These are phyloP conservation scores for Acmispon strigosus DNA, from an alignment of 306 rosid genomes.

Conservation along the genomic window DNA sequence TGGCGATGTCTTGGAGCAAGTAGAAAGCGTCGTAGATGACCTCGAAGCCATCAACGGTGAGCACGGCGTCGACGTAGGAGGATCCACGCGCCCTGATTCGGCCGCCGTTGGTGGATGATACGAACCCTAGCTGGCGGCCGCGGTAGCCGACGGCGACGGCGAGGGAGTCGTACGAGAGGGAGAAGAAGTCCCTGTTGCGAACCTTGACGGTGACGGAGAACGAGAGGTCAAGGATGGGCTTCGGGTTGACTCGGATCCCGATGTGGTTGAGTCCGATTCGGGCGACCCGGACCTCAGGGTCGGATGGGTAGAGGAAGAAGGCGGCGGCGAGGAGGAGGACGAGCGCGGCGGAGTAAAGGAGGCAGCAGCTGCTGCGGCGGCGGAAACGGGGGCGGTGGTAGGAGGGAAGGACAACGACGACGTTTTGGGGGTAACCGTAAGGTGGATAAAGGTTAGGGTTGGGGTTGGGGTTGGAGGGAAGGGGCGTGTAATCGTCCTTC, in stretches of 20 bases:
- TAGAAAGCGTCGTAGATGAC: constrained; percentile 64
- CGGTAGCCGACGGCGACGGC: constrained; percentile 65
- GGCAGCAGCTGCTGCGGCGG: constrained; percentile 1
- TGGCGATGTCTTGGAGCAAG: constrained; percentile 67
- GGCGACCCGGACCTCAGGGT: constrained; percentile 47
- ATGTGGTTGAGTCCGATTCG: constrained; percentile 53
- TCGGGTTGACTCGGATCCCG: constrained; percentile 36
- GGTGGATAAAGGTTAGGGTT: neutral
- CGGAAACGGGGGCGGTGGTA: constrained; percentile 25
- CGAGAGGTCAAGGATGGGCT: constrained; percentile 54
- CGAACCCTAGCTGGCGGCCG: constrained; percentile 53
- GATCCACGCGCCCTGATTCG: constrained; percentile 51
- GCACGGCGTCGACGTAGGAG: constrained; percentile 61
- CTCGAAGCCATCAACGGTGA: constrained; percentile 56
- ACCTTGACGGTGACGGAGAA: constrained; percentile 53
- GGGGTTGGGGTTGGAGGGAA: constrained; percentile 22
- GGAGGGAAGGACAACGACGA: constrained; percentile 55
- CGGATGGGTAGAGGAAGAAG: constrained; percentile 62
- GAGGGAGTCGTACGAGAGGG: constrained; percentile 52
- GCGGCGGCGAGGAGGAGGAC: constrained; percentile 33
- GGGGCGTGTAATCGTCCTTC: constrained; percentile 46
- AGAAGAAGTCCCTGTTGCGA: constrained; percentile 60
- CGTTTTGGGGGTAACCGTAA: constrained; percentile 27
- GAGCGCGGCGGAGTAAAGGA: neutral
- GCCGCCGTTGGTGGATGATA: constrained; percentile 45